phyloP scores from a whole-genome alignment of 75 land plant species.

The Sequoiadendron giganteum region DNA sequence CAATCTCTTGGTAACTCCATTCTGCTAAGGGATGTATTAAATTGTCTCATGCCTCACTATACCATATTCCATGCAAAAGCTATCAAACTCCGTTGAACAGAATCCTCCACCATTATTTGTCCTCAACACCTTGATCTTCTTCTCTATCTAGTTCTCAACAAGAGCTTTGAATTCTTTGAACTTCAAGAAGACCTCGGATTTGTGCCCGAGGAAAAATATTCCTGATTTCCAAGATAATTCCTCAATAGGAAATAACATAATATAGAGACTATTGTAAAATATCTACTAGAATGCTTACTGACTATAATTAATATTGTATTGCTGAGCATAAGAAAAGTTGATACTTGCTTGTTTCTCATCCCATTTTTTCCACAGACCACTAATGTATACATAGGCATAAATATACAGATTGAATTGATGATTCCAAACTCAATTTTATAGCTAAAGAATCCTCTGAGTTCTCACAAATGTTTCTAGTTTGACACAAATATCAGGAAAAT shows the following conservation, averaged over 20 bases:
- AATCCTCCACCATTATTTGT: background rate
- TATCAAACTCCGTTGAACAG: background rate
- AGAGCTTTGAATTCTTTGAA: background rate
- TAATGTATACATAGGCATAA: background rate
- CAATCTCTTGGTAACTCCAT: too few relatives aligned
- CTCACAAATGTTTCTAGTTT: background rate
- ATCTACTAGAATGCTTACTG: too few relatives aligned
- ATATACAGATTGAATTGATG: background rate
- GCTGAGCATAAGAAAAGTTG: background rate
- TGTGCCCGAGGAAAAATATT: too few relatives aligned
- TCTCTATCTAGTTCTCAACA: too few relatives aligned
- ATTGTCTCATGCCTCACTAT: background rate
- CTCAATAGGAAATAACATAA: too few relatives aligned
- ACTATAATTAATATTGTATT: too few relatives aligned
- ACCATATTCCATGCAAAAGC: background rate
- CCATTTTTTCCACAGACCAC: background rate
- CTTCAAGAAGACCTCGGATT: too few relatives aligned
- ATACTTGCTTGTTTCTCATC: background rate
- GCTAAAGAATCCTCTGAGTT: background rate
- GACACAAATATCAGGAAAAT: background rate
- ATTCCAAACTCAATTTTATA: background rate
- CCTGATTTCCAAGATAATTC: background rate
- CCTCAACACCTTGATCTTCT: background rate
- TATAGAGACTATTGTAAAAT: background rate
- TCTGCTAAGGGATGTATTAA: background rate